A percentile compares a stretch with the other conserved stretches of the same genome.
phyloP scores from a whole-genome alignment of 192 early-diverging fungal species.

The Rhizophagus clarus region DNA sequence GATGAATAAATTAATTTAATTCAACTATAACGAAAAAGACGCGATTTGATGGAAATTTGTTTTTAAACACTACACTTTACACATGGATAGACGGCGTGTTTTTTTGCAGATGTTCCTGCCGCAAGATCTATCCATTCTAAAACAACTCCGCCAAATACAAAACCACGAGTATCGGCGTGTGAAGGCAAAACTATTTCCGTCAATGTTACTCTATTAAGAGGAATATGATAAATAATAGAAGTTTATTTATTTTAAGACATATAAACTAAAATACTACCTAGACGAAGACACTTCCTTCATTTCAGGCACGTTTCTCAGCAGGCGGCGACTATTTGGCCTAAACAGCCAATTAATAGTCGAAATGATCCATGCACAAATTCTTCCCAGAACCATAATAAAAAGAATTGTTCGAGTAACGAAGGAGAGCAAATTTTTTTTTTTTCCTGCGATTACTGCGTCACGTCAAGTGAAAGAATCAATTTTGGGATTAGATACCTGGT shows the following conservation, averaged over 20 bases:
- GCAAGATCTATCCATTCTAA: slow-evolving; percentile 69
- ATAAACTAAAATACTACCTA: background rate
- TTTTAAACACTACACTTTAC: slow-evolving; percentile 33
- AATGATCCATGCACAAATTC: background rate
- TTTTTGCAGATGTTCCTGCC: slow-evolving; percentile 67
- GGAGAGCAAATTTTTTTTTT: too few species aligned
- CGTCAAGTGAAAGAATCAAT: too few species aligned
- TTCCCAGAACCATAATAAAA: background rate
- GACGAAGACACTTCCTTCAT: background rate
- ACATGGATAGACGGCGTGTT: slow-evolving; percentile 56
- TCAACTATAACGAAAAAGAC: background rate
- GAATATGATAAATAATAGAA: background rate
- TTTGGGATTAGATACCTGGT: too few species aligned
- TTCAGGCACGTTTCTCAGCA: background rate
- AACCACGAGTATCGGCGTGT: slow-evolving; percentile 54
- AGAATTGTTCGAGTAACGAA: background rate
- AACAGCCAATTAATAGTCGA: background rate
- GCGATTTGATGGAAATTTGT: background rate
- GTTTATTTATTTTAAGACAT: background rate
- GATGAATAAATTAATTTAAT: background rate
- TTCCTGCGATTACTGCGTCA: too few species aligned
- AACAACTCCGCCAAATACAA: slow-evolving; percentile 56
- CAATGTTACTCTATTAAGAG: slow-evolving; percentile 53
- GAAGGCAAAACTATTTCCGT: slow-evolving; percentile 54
- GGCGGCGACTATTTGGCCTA: background rate